Base-by-base conservation (phyloP, 169 alveolate genomes). In the Eimeria necatrix region DNA sequence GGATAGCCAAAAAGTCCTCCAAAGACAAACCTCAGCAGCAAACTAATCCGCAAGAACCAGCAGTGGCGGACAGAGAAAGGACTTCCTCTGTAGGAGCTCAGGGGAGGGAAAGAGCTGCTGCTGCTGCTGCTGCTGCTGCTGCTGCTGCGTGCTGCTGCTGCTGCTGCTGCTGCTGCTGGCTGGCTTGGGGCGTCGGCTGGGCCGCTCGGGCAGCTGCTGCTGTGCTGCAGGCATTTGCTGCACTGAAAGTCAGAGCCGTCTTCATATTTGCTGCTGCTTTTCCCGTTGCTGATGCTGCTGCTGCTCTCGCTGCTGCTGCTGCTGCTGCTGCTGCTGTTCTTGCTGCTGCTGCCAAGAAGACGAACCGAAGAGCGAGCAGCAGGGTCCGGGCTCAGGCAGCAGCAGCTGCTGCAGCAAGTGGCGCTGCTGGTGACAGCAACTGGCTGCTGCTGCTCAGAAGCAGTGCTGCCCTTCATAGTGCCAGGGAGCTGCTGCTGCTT, bases 1-100 rank as follows among this genome's bases (percentile, higher is more conserved):
- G 74, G 91, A 6, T n/a, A 83, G 26, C 91, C 91, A 49, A 61
- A 20, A 0, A 83, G 4, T 9, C 91, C 91, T 4, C 91, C 91
- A 24, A 83, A 52, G 26, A 83, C 4, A 26, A 56, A 83, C 6
- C 12, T 32, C 9, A 52, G 46, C n/a, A 16, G 53, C n/a, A 83
- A 6, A 14, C 49, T 8, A 14, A 52, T 24, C 3, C 76, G 16
- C 20, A 83, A 12, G 20, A 46, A 12, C 53, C 51, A 83, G 3
- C 22, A 5, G 26, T 83, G 14, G 18, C 52, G 48, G n/a, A 5
- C 9, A 8, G 91, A 56, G 61, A 83, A 83, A 0, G 91, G 91
- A 78, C 91, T 83, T 18, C 73, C 3, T 24, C 76, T 48, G 78
- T 59, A 83, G 10, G 59, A 24, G n/a, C 59, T 59, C 48, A 83